A percentile compares a stretch with the other conserved stretches of the same genome.
Conservation (phyloP, 495 filamentous ascomycete genomes). For the Immersiella caudata region DNA sequence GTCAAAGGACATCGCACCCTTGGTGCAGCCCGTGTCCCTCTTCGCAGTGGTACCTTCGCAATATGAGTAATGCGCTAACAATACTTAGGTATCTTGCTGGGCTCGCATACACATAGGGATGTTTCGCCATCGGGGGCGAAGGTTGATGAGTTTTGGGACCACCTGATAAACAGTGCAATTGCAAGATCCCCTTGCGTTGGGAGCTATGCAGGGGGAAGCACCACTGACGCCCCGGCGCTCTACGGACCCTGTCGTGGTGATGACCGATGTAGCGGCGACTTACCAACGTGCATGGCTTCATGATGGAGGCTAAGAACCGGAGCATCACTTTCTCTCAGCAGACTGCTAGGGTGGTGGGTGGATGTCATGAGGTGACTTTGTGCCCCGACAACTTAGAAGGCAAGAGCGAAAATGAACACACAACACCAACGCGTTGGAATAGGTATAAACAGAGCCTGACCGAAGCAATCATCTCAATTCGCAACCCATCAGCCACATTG, state of each 20-base stretch:
- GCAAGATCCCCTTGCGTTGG: slow-evolving; percentile 46
- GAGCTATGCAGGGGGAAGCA: slow-evolving; percentile 44
- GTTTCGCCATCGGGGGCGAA: slow-evolving; percentile 47
- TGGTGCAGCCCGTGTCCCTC: slow-evolving; percentile 46
- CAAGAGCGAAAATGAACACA: too few species aligned
- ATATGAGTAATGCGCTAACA: background rate
- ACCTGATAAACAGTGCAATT: slow-evolving; percentile 39
- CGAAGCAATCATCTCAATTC: too few species aligned
- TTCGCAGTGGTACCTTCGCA: slow-evolving; percentile 28
- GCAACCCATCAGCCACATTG: background rate
- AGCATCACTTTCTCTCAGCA: background rate
- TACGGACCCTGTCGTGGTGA: background rate
- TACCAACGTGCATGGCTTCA: slow-evolving; percentile 9
- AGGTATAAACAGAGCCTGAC: too few species aligned
- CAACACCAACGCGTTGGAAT: too few species aligned
- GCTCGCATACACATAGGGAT: slow-evolving; percentile 33
- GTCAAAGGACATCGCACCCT: slow-evolving; percentile 40
- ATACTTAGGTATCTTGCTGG: background rate
- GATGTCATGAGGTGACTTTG: too few species aligned
- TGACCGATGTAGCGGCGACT: background rate
- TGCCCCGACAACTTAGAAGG: too few species aligned
- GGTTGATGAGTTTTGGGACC: slow-evolving; percentile 39
- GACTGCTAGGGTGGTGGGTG: too few species aligned
- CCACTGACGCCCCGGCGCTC: slow-evolving; percentile 10
- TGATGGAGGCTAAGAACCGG: slow-evolving; percentile 1